A percentile compares a stretch with the other conserved stretches of the same genome.
phyloP scores from a whole-genome alignment of 2,329 filamentous ascomycete genomes.

The Rutstroemia sydowiana region DNA sequence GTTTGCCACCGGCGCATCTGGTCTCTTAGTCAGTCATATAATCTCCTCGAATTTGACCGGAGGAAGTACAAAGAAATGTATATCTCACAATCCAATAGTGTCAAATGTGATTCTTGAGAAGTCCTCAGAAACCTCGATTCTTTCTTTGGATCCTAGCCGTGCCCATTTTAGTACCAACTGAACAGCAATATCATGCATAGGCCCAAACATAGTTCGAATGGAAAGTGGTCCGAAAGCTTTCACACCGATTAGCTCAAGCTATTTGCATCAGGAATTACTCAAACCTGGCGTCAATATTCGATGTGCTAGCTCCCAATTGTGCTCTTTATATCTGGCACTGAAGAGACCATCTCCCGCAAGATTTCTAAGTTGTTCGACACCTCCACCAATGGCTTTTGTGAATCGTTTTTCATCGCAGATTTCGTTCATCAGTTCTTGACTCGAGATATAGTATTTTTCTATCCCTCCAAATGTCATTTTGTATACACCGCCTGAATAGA shows the following conservation, averaged over 20 bases:
- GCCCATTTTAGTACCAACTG: slow-evolving; percentile 65
- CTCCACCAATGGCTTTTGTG: slow-evolving; percentile 45
- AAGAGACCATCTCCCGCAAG: slow-evolving; percentile 60
- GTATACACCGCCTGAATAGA: slow-evolving; percentile 43
- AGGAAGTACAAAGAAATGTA: no score
- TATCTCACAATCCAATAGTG: slow-evolving; percentile 46
- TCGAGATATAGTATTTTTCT: slow-evolving; percentile 44
- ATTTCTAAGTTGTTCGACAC: slow-evolving; percentile 49
- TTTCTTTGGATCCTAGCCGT: slow-evolving; percentile 47
- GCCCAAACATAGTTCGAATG: slow-evolving; percentile 61
- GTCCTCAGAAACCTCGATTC: slow-evolving; percentile 57
- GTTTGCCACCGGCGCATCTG: slow-evolving; percentile 60
- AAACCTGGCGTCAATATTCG: slow-evolving; percentile 52
- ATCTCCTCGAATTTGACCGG: slow-evolving; percentile 28
- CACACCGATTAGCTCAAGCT: not conserved
- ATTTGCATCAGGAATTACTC: no score
- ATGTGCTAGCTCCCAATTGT: slow-evolving; percentile 62
- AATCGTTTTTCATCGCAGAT: slow-evolving; percentile 59
- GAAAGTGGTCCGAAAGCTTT: slow-evolving; percentile 58
- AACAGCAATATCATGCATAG: slow-evolving; percentile 60
- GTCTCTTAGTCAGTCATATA: not conserved
- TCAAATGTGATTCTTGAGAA: slow-evolving; percentile 67
- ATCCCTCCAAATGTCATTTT: slow-evolving; percentile 43
- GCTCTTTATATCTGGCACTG: slow-evolving; percentile 45
- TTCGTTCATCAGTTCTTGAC: slow-evolving; percentile 52